Evolutionary conservation across 106 monocot genomes (phyloP).

Genomic region (Allium sativum): DNA sequence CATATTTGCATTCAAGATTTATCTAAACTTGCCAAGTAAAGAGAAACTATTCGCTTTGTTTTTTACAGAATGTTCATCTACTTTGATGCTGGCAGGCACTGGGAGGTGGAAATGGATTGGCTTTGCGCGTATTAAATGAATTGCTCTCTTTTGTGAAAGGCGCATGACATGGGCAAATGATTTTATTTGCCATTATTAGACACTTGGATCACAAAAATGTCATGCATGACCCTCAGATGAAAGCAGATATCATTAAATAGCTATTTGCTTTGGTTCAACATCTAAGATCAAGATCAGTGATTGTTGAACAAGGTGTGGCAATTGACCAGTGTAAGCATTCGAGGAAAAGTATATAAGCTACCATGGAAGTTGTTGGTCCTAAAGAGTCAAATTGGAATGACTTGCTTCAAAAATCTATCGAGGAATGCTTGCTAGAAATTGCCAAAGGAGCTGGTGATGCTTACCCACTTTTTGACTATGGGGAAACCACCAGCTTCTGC

Average conservation of each 20-base stretch:
- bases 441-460: slow-evolving; percentile 72
- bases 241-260: slow-evolving; percentile 67
- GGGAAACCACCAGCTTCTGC: slow-evolving; percentile 54
- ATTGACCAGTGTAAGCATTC: slow-evolving; percentile 81
- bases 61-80: slow-evolving; percentile 74
- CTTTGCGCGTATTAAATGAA: slow-evolving; percentile 63
- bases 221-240: slow-evolving; percentile 46
- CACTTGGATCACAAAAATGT: slow-evolving; percentile 96
- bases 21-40: slow-evolving; percentile 77
- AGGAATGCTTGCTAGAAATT: slow-evolving; percentile 89
- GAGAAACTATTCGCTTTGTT: slow-evolving; percentile 64
- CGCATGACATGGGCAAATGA: slow-evolving; percentile 70
- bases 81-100: slow-evolving; percentile 65
- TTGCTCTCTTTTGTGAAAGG: slow-evolving; percentile 42
- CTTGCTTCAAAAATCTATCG: slow-evolving; percentile 69
- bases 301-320: slow-evolving; percentile 57
- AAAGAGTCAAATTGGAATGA: slow-evolving; percentile 59
- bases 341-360: slow-evolving; percentile 78
- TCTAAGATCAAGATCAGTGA: slow-evolving; percentile 35
- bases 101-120: slow-evolving; percentile 57
- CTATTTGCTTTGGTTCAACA: slow-evolving; percentile 54
- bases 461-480: slow-evolving; percentile 56
- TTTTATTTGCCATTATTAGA: slow-evolving; percentile 57
- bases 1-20: slow-evolving; percentile 81
- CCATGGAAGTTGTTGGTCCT: slow-evolving; percentile 42